A percentile compares a stretch with the other conserved stretches of the same genome.
Evolutionary conservation across 768 basidiomycete species (phyloP).

Genomic region (Trametes cinnabarina): DNA sequence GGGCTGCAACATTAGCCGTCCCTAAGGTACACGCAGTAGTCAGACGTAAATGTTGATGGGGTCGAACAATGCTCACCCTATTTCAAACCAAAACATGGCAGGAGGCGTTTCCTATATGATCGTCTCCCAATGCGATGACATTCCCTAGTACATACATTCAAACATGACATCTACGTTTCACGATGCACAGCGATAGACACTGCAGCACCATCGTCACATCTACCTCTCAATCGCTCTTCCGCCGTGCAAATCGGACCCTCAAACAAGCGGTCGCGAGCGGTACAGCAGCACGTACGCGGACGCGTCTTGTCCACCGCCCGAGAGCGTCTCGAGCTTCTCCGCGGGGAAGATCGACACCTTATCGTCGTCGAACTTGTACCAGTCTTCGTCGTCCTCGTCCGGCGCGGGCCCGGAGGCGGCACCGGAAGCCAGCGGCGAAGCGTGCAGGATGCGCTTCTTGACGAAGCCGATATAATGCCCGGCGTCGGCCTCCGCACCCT

Average conservation of each 20-base stretch:
- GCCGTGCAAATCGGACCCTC: not conserved
- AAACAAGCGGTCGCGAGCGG: conserved; percentile 48
- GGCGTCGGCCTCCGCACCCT: conserved; percentile 90
- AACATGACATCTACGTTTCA: no score
- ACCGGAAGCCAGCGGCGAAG: not conserved
- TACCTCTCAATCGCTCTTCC: not conserved
- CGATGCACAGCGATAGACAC: no score
- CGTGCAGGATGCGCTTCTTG: conserved; percentile 69
- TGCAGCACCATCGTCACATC: not conserved
- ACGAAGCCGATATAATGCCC: conserved; percentile 96
- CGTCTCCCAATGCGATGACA: no score
- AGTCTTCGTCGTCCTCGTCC: conserved; percentile 71
- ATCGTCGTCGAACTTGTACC: conserved; percentile 98
- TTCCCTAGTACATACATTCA: no score
- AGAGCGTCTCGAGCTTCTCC: conserved; percentile 81
- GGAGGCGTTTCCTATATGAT: no score
- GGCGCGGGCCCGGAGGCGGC: conserved; percentile 6
- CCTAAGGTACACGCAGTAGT: no score
- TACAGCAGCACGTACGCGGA: conserved; percentile 89
- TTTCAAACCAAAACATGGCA: no score
- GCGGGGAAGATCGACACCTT: conserved; percentile 84
- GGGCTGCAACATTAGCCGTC: no score
- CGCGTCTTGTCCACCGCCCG: conserved; percentile 91
- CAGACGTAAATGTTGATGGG: no score
- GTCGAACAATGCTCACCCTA: no score